Evolutionary conservation across 805 yeast genomes (phyloP), one percentile per base, ranked within the genome.

Genomic region (Soucietia sequanensis): DNA sequence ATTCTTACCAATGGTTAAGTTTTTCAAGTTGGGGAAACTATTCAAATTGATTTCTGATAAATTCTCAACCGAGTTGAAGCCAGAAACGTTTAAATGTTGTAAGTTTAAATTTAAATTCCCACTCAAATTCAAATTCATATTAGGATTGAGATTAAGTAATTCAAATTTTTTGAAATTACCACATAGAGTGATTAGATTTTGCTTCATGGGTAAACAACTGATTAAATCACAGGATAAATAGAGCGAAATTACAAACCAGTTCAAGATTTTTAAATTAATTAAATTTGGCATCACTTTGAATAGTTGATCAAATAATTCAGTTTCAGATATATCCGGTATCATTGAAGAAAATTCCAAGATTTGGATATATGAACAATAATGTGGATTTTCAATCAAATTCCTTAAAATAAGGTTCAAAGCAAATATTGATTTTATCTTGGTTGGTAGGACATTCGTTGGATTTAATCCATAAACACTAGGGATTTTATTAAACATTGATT

Each of bases 261-360:
- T 42, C 20, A 54, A 44, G 20, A 45, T 43, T 4, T 13, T 22
- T 16, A 54, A 35, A 30, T 41, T 44, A 1, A 9, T 17, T 16
- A 54, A 35, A 11, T 35, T 24, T 2, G 54, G 56, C 17, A 57
- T 37, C 11, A 46, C 38, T 4, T 25, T 13, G 8, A 34, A 22
- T n/a, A 56, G 40, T 25, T 39, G 43, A 7, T 37, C 31, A 6
- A 43, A 19, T n/a, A 56, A 36, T 20, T 44, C 43, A 11, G 44
- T 37, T 24, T 55, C 60, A 4, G 59, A 53, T 12, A 56, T 38
- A 41, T 55, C 61, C 3, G 62, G 62, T 13, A 51, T 34, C 5
- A 34, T 27, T 6, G 35, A 30, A 20, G 25, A 29, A 27, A 47
- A 45, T 7, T 38, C 28, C 18, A 56, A 26, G 6, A 35, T 35